phyloP scores from a whole-genome alignment of 306 rosid genomes.

The Cercis canadensis region DNA sequence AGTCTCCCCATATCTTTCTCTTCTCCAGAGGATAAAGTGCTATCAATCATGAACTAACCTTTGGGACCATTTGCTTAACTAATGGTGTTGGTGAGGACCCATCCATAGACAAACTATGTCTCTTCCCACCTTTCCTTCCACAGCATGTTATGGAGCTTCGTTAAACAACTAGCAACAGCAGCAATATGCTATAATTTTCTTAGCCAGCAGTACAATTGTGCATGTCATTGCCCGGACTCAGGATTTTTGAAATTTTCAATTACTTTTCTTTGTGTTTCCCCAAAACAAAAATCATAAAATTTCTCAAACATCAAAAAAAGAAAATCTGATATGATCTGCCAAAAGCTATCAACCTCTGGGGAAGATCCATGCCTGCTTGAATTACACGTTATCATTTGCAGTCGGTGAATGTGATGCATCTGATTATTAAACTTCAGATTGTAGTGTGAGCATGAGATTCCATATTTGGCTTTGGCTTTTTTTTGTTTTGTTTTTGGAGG shows the following conservation, averaged over 20 bases:
- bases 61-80: slow-evolving; percentile 29
- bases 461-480: too few species aligned
- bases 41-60: too few species aligned
- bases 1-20: neutral
- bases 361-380: too few species aligned
- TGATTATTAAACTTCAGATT: too few species aligned
- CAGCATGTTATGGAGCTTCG: slow-evolving; percentile 36
- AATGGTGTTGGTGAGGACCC: slow-evolving; percentile 24
- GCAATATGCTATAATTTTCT: slow-evolving; percentile 20
- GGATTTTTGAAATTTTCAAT: slow-evolving; percentile 17
- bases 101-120: slow-evolving; percentile 35
- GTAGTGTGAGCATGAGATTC: too few species aligned
- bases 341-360: too few species aligned
- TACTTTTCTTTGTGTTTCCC: slow-evolving; percentile 5
- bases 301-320: too few species aligned
- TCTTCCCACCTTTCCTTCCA: slow-evolving; percentile 33
- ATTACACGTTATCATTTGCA: too few species aligned
- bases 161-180: too few species aligned
- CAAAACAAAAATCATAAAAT: neutral
- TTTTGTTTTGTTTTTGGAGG: too few species aligned
- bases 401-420: too few species aligned
- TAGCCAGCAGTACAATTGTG: neutral
- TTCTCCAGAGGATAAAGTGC: too few species aligned
- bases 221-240: slow-evolving; percentile 15
- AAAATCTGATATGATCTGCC: neutral